phyloP scores from a whole-genome alignment of 495 filamentous ascomycete species.

The Aspergillus coremiiformis region DNA sequence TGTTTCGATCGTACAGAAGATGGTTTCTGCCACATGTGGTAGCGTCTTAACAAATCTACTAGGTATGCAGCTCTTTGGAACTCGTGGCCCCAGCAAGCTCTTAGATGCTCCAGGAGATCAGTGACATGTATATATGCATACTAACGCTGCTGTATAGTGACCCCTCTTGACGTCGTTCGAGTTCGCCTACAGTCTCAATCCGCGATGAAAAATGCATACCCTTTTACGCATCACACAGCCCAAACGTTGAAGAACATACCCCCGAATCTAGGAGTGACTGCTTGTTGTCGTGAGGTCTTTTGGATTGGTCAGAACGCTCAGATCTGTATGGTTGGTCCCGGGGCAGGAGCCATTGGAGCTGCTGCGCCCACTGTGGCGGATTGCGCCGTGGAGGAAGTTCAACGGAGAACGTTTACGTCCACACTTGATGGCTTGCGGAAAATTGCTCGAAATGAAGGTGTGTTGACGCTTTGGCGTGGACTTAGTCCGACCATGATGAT shows the following conservation, averaged over 20 bases:
- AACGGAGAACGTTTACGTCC: constrained; percentile 75
- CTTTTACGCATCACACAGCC: constrained; percentile 41
- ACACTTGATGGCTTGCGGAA: constrained; percentile 89
- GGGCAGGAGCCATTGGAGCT: constrained; percentile 28
- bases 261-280: constrained; percentile 80
- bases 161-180: constrained; percentile 92
- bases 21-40: constrained; percentile 87
- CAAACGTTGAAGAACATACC: constrained; percentile 57
- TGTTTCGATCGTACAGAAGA: constrained; percentile 77
- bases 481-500: constrained; percentile 88
- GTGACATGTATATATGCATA: neutral
- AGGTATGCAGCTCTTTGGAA: constrained; percentile 47
- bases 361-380: constrained; percentile 41
- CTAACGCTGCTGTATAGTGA: constrained; percentile 51
- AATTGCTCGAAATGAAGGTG: constrained; percentile 91
- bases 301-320: constrained; percentile 83
- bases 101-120: neutral
- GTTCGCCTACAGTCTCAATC: constrained; percentile 88
- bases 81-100: neutral
- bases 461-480: constrained; percentile 83
- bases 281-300: constrained; percentile 95
- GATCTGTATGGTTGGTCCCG: constrained; percentile 61
- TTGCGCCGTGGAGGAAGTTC: constrained; percentile 81
- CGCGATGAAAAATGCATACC: constrained; percentile 29
- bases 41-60: constrained; percentile 84